Evolutionary conservation across 257 asterid genomes (phyloP), one percentile per base, ranked within the genome.

Genomic region (Oldenlandia corymbosa): DNA sequence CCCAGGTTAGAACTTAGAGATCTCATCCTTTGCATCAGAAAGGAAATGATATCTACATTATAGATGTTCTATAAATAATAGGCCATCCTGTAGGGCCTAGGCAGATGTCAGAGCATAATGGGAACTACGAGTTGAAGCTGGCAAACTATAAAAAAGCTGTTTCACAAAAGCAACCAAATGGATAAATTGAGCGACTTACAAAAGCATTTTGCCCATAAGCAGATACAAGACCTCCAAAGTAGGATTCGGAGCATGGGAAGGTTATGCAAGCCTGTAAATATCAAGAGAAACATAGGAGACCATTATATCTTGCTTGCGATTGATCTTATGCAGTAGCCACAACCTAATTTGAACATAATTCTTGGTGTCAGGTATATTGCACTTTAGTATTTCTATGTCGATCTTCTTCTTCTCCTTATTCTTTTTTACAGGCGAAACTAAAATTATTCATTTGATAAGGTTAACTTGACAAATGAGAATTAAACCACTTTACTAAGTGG

Each of bases 211-310:
- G 83, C 39, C 79, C 87, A 47, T 82, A 81, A 64, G 85, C 68
- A 78, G 85, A 65, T 21, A 80, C 32, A 4, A 75, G 72, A 71
- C 78, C 69, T 32, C 89, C 81, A 60, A 74, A 71, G 64, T 70
- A 81, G 46, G 94, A 67, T 65, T 81, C 89, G 50, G 80, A 49
- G 68, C 72, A 54, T 62, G 83, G 81, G 70, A 74, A 81, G 43
- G 87, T 76, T 17, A 58, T 42, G 78, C 70, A 72, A 68, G 78
- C 86, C 96, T 88, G 81, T 60, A 74, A 79, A 61, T 21, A 60
- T 58, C 67, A 14, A 20, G 32, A 30, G 48, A 63, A n/a, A 1
- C 18, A 60, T 18, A 39, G 43, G 48, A 46, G 31, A 52, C 42
- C 21, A 31, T 13, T 42, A 21, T 28, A 48, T 32, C 58, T 31